Percentiles rank a stretch among this genome's conserved stretches.
phyloP scores from a whole-genome alignment of 345 rosid species.

The Geranium brycei region DNA sequence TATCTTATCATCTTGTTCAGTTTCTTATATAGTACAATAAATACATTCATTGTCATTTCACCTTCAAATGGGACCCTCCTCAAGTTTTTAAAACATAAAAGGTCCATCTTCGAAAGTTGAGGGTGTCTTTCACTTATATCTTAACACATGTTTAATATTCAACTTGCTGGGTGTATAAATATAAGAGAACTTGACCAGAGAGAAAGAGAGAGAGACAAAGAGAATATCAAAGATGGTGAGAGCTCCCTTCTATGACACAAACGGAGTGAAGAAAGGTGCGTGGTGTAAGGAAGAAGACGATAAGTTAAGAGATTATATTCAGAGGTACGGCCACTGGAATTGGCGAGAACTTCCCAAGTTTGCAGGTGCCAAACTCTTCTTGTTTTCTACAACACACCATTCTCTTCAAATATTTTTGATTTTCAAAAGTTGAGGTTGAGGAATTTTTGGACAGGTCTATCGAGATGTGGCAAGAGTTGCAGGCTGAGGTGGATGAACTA shows the following conservation, averaged over 20 bases:
- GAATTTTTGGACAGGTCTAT: neutral
- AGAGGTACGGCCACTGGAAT: constrained; percentile 14
- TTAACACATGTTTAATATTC: too few relatives aligned
- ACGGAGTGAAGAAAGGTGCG: constrained; percentile 18
- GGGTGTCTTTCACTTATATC: too few relatives aligned
- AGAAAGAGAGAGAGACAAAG: neutral
- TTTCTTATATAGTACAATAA: too few relatives aligned
- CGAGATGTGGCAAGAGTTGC: constrained; percentile 6
- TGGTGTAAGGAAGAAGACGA: constrained; percentile 25
- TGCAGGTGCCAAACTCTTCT: constrained; percentile 8
- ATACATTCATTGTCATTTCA: too few relatives aligned
- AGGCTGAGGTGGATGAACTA: constrained; percentile 3
- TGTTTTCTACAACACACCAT: too few relatives aligned
- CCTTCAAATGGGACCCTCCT: too few relatives aligned
- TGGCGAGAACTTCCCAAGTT: constrained; percentile 19
- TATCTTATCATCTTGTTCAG: too few relatives aligned
- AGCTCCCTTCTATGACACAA: neutral
- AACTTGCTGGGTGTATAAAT: too few relatives aligned
- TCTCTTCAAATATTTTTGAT: too few relatives aligned
- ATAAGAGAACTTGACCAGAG: too few relatives aligned
- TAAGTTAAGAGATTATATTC: constrained; percentile 13
- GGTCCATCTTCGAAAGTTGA: too few relatives aligned
- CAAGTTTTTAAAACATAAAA: too few relatives aligned
- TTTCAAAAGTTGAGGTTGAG: neutral
- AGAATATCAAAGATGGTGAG: neutral